phyloP scores from a whole-genome alignment of 2,329 filamentous ascomycete species.

The Fusarium odoratissimum region DNA sequence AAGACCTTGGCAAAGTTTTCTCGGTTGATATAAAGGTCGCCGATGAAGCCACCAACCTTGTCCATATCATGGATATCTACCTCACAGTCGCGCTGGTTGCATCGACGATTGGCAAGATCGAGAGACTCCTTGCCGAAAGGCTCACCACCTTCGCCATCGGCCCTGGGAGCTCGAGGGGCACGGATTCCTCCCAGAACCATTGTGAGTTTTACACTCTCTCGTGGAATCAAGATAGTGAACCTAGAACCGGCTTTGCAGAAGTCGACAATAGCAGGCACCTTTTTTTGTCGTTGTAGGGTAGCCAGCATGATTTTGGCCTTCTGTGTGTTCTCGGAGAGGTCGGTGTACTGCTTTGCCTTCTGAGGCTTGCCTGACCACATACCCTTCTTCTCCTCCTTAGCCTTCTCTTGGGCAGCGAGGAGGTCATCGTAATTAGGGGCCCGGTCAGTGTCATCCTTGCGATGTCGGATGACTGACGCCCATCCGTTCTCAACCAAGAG shows the following conservation, averaged over 20 bases:
- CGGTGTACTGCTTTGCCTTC: constrained; percentile 83
- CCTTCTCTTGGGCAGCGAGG: constrained; percentile 81
- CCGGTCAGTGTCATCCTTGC: constrained; percentile 93
- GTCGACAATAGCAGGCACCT: constrained; percentile 92
- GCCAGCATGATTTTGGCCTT: constrained; percentile 96
- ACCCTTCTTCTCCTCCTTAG: constrained; percentile 89
- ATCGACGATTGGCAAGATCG: constrained; percentile 88
- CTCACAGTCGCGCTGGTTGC: constrained; percentile 94
- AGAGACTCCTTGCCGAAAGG: constrained; percentile 95
- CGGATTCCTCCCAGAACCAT: constrained; percentile 94
- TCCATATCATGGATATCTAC: constrained; percentile 95
- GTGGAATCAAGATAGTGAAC: constrained; percentile 90
- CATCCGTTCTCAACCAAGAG: constrained; percentile 91
- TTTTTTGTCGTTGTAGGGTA: constrained; percentile 88
- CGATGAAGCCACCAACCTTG: constrained; percentile 98
- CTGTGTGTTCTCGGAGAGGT: constrained; percentile 91
- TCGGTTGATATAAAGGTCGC: constrained; percentile 90
- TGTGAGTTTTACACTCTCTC: constrained; percentile 93
- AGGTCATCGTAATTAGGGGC: constrained; percentile 95
- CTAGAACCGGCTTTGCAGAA: constrained; percentile 98
- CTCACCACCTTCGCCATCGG: constrained; percentile 81
- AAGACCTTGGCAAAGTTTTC: constrained; percentile 96
- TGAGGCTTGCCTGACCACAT: constrained; percentile 95
- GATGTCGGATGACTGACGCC: constrained; percentile 92
- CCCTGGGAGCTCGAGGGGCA: constrained; percentile 84